phyloP scores from a whole-genome alignment of 1,284 basidiomycete genomes.

The Irpex sp. region DNA sequence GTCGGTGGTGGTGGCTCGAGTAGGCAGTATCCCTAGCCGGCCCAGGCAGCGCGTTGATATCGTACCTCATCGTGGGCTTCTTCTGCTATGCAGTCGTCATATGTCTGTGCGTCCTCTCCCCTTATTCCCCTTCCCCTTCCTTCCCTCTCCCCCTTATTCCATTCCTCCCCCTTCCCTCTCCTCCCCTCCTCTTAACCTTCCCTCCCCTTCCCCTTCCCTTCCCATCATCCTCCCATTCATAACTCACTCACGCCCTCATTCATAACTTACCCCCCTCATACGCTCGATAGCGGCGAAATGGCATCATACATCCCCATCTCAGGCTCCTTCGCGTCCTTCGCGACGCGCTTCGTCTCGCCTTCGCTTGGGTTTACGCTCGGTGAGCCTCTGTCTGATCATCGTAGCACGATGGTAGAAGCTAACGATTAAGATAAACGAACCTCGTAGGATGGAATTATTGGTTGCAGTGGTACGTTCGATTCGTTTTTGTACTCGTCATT shows the following conservation, averaged over 20 bases:
- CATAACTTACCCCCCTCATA: too few species aligned
- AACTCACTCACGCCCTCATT: too few species aligned
- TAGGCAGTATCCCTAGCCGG: conserved; percentile 34
- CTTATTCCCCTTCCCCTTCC: too few species aligned
- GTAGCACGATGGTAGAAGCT: too few species aligned
- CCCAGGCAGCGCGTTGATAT: conserved; percentile 45
- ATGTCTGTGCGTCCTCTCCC: conserved; percentile 33
- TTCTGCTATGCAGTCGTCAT: conserved; percentile 56
- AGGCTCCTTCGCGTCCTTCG: conserved; percentile 49
- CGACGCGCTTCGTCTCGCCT: conserved; percentile 28
- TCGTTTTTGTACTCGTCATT: too few species aligned
- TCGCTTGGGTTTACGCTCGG: conserved; percentile 28
- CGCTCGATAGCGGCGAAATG: conserved; percentile 42
- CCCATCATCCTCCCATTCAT: too few species aligned
- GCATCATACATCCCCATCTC: conserved; percentile 48
- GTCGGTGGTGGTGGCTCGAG: background rate
- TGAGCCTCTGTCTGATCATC: too few species aligned
- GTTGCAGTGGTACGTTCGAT: conserved; percentile 40
- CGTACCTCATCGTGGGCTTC: conserved; percentile 45
- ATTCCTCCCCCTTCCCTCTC: too few species aligned
- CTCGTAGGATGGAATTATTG: conserved; percentile 55
- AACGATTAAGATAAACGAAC: too few species aligned
- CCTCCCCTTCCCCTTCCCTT: too few species aligned
- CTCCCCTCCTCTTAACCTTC: too few species aligned
- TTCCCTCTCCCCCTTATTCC: too few species aligned